Percentiles rank a stretch among this genome's conserved stretches.
phyloP scores from a whole-genome alignment of 2,329 filamentous ascomycete species.

The Fusarium begoniae region DNA sequence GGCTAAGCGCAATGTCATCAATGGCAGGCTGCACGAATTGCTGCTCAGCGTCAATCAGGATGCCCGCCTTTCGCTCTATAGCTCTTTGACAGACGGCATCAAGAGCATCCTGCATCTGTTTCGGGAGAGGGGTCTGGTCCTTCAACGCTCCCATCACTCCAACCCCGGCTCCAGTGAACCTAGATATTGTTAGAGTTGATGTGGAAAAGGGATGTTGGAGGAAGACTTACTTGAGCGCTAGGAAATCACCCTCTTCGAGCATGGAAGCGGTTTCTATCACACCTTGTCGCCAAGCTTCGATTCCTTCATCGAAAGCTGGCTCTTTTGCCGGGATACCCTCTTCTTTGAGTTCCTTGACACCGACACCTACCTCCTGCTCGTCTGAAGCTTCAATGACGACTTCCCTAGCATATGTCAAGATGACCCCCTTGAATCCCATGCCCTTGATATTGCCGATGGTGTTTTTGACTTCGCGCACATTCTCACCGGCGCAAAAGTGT shows the following conservation, averaged over 20 bases:
- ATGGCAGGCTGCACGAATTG: neutral
- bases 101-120: neutral
- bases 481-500: too few species aligned
- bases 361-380: too few species aligned
- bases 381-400: too few species aligned
- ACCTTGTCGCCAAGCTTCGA: neutral
- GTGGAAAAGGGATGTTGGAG: neutral
- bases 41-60: neutral
- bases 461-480: too few species aligned
- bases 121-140: neutral
- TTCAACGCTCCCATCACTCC: neutral
- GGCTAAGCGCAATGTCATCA: neutral
- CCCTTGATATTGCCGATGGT: too few species aligned
- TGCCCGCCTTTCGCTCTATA: neutral
- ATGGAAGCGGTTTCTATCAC: neutral
- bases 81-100: neutral
- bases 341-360: neutral
- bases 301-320: neutral
- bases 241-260: neutral
- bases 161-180: neutral
- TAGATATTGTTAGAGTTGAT: neutral
- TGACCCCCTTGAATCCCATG: too few species aligned
- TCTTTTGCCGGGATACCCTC: neutral
- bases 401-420: too few species aligned
- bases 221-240: neutral